A percentile compares a stretch with the other conserved stretches of the same genome.
These are phyloP conservation scores for Botryotinia convoluta DNA, from an alignment of 2,329 filamentous ascomycete genomes.

Conservation along the genomic window DNA sequence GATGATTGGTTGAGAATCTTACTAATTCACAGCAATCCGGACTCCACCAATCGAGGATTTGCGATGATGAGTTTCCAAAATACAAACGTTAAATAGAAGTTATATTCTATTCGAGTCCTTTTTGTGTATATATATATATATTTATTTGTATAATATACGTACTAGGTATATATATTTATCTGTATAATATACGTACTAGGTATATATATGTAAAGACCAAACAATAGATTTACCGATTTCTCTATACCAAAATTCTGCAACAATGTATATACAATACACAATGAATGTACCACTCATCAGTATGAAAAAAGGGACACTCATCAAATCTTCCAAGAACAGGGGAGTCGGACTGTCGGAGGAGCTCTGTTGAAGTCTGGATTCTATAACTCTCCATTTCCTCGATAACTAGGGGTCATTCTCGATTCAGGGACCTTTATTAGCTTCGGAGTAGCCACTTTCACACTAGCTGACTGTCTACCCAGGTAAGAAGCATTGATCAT, in stretches of 20 bases:
- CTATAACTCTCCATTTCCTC: background rate
- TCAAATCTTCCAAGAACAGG: background rate
- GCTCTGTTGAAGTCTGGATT: background rate
- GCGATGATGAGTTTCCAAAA: background rate
- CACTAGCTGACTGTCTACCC: background rate
- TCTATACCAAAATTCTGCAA: no score
- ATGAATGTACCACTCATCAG: no score
- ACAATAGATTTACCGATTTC: background rate
- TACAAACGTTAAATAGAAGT: no score
- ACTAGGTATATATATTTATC: no score
- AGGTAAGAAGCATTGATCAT: background rate
- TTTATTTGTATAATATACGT: no score
- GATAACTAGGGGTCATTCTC: background rate
- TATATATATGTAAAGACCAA: background rate
- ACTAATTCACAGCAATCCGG: background rate
- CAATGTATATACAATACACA: no score
- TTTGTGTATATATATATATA: no score
- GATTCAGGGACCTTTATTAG: conserved; percentile 1
- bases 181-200: no score
- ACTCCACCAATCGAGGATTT: background rate
- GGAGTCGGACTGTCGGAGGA: background rate
- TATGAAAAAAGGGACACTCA: no score
- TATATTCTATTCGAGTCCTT: no score
- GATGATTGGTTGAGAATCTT: background rate
- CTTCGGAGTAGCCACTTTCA: background rate